These are phyloP conservation scores for Alternaria angustiovoidea DNA, from an alignment of 2,329 filamentous ascomycete species.

Conservation along the genomic window DNA sequence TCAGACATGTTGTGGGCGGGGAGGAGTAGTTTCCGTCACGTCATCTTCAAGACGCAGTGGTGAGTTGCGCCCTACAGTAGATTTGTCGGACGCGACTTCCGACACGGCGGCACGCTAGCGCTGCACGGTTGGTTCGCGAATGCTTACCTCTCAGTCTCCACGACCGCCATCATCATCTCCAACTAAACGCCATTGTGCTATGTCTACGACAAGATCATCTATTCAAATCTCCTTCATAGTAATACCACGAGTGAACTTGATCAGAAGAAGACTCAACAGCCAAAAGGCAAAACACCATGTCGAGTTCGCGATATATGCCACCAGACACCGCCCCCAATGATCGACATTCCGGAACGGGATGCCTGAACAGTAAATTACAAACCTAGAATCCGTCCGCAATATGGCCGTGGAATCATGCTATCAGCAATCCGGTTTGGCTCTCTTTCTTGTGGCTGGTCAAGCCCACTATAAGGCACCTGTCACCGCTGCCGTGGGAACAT, in stretches of 20 bases:
- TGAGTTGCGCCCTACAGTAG: background rate
- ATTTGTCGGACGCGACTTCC: conserved; percentile 6
- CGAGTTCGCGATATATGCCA: background rate
- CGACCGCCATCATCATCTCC: background rate
- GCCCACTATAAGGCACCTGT: conserved; percentile 9
- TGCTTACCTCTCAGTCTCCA: background rate
- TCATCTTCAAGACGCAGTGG: background rate
- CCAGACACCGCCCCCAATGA: conserved; percentile 4
- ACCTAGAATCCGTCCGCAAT: background rate
- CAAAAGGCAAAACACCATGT: background rate
- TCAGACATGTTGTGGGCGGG: conserved; percentile 41
- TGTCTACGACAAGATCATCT: background rate
- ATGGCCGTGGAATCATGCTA: conserved; percentile 1
- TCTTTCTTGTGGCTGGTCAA: background rate
- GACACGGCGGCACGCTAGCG: conserved; percentile 4
- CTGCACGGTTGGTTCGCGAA: background rate
- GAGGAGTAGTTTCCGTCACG: conserved; percentile 2
- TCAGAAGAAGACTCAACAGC: background rate
- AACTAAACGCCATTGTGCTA: background rate
- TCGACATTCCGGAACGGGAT: background rate
- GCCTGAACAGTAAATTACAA: conserved; percentile 2
- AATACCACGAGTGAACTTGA: background rate
- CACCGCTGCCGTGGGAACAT: background rate
- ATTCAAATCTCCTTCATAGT: rapidly evolving
- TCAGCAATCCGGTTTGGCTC: background rate